Evolutionary conservation across 805 yeast genomes (phyloP).

Genomic region (Nakazawaea wickerhamii): DNA sequence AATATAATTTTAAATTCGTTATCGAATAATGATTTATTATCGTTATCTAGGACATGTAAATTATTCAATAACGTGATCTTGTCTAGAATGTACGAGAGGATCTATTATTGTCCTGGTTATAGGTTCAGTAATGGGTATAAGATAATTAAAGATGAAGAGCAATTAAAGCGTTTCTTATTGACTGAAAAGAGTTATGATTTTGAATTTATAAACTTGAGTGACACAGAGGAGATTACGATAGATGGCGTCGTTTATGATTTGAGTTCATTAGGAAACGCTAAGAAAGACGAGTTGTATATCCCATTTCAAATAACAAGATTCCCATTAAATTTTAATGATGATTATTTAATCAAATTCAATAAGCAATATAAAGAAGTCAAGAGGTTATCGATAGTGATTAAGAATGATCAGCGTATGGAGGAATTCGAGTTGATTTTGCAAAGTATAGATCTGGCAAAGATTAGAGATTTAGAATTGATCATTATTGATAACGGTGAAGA

Average conservation of each 20-base stretch:
- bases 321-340: slow-evolving; percentile 1
- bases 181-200: background rate
- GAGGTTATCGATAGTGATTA: slow-evolving; percentile 6
- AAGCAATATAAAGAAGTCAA: background rate
- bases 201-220: slow-evolving; percentile 9
- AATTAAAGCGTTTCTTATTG: slow-evolving; percentile 2
- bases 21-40: slow-evolving; percentile 1
- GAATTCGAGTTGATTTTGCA: slow-evolving; percentile 3
- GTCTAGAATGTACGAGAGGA: background rate
- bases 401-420: slow-evolving; percentile 1
- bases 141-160: slow-evolving; percentile 1
- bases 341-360: background rate
- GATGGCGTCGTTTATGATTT: background rate
- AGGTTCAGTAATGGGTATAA: background rate
- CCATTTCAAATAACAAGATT: slow-evolving; percentile 1
- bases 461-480: slow-evolving; percentile 8
- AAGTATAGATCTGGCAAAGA: background rate
- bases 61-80: background rate
- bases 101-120: slow-evolving; percentile 10
- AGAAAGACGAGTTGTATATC: slow-evolving; percentile 4
- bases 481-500: slow-evolving; percentile 10
- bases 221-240: background rate
- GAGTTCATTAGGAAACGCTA: background rate
- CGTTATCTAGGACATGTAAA: slow-evolving; percentile 1
- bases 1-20: slow-evolving; percentile 1